These are phyloP conservation scores for Colletotrichum spinosum DNA, from an alignment of 2,329 filamentous ascomycete species.

Conservation along the genomic window DNA sequence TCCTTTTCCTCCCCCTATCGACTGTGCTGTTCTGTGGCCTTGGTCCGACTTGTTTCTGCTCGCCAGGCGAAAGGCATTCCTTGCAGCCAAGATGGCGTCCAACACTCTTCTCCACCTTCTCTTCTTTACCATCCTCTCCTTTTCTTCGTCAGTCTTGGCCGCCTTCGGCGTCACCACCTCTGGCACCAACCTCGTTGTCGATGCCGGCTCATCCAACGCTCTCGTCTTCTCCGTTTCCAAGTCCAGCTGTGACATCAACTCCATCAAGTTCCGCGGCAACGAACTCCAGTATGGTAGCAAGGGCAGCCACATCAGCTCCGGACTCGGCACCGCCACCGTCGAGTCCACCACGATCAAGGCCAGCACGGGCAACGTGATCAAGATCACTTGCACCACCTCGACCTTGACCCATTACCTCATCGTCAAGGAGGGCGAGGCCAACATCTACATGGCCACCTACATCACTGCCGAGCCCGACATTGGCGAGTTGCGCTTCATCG, in stretches of 20 bases:
- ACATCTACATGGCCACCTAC: slow-evolving; percentile 71
- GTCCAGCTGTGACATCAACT: slow-evolving; percentile 72
- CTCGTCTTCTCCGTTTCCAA: slow-evolving; percentile 63
- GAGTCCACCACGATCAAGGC: slow-evolving; percentile 54
- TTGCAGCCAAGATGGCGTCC: slow-evolving; percentile 26
- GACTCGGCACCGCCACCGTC: slow-evolving; percentile 69
- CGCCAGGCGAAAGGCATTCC: slow-evolving; percentile 12
- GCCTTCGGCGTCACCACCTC: slow-evolving; percentile 57
- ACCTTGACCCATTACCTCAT: slow-evolving; percentile 75
- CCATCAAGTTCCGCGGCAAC: slow-evolving; percentile 68
- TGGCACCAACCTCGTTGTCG: slow-evolving; percentile 56
- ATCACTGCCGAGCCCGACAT: slow-evolving; percentile 67
- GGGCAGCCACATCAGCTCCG: slow-evolving; percentile 68
- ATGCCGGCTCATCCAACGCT: slow-evolving; percentile 60
- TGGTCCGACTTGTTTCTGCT: slow-evolving; percentile 21
- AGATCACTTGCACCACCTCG: slow-evolving; percentile 69
- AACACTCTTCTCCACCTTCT: slow-evolving; percentile 30
- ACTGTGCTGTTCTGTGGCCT: slow-evolving; percentile 9
- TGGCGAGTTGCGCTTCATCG: slow-evolving; percentile 74
- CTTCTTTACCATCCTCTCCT: slow-evolving; percentile 42
- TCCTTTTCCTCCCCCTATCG: slow-evolving; percentile 6
- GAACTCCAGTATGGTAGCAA: slow-evolving; percentile 67
- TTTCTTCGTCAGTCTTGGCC: slow-evolving; percentile 47
- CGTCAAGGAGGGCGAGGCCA: slow-evolving; percentile 68
- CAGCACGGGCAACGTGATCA: slow-evolving; percentile 60